A percentile compares a stretch with the other conserved stretches of the same genome.
Evolutionary conservation across 371 early-diverging fungal species (phyloP).

Genomic region (Actinomortierella ambigua): DNA sequence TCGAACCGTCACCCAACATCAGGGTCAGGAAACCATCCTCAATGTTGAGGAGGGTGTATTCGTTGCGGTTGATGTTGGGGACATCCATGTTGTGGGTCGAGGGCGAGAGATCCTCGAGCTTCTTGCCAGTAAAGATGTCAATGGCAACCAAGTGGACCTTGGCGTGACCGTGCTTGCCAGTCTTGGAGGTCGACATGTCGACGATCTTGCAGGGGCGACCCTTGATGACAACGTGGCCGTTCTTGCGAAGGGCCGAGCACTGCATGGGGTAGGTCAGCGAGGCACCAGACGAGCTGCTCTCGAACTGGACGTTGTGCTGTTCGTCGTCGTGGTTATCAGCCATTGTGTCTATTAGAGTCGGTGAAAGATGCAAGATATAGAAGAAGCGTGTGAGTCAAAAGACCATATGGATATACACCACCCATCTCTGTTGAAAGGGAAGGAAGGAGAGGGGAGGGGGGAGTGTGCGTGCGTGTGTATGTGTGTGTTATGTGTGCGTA

Average conservation of each 20-base stretch:
- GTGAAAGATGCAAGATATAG: neutral
- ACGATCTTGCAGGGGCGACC: conserved; percentile 99
- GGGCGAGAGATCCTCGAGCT: conserved; percentile 94
- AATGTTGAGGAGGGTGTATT: conserved; percentile 87
- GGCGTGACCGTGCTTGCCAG: conserved; percentile 99
- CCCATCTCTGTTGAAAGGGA: neutral
- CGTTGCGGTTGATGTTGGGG: conserved; percentile 89
- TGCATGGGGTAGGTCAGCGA: conserved; percentile 96
- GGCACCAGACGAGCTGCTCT: conserved; percentile 81
- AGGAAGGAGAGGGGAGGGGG: neutral
- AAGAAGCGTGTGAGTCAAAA: too few relatives aligned
- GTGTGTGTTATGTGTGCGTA: too few relatives aligned
- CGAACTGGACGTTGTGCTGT: conserved; percentile 75
- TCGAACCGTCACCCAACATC: conserved; percentile 77
- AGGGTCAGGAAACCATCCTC: conserved; percentile 93
- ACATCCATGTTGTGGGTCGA: conserved; percentile 99
- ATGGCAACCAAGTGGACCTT: conserved; percentile 96
- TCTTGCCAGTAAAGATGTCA: conserved; percentile 98
- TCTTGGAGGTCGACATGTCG: conserved; percentile 96
- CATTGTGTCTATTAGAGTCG: conserved; percentile 48
- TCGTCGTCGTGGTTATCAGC: conserved; percentile 55
- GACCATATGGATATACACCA: neutral
- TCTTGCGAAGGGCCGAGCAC: conserved; percentile 99
- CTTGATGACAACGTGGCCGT: conserved; percentile 97
- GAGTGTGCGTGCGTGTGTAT: too few relatives aligned